phyloP scores from a whole-genome alignment of 1,284 basidiomycete genomes.

The Naganishia liquefaciens region DNA sequence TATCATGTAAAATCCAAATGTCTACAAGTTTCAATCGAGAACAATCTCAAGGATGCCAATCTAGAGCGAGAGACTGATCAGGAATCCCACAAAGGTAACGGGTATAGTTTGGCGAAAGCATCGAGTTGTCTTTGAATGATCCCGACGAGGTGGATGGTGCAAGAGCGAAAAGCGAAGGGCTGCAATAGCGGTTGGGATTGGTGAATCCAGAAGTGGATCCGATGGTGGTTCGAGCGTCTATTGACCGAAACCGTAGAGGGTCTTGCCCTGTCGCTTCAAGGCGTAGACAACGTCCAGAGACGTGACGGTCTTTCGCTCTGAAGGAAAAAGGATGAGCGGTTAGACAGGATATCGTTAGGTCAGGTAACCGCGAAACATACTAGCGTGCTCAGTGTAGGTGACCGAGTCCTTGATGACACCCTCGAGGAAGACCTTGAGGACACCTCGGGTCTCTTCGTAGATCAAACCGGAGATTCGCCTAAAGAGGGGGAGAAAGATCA shows the following conservation, averaged over 20 bases:
- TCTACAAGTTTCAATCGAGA: neutral
- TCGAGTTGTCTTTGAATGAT: neutral
- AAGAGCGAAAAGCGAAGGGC: constrained; percentile 28
- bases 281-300: constrained; percentile 81
- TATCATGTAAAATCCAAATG: constrained; percentile 25
- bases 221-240: constrained; percentile 12
- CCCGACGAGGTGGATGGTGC: constrained; percentile 9
- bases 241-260: constrained; percentile 69
- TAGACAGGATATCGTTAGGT: neutral
- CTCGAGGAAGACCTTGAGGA: constrained; percentile 63
- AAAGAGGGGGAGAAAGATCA: neutral
- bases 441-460: constrained; percentile 73
- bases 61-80: constrained; percentile 27
- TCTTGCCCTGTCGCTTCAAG: constrained; percentile 85
- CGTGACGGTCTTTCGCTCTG: constrained; percentile 79
- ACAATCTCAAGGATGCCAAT: constrained; percentile 9
- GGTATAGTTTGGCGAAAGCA: constrained; percentile 3
- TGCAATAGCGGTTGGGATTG: constrained; percentile 7
- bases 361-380: neutral
- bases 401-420: constrained; percentile 82
- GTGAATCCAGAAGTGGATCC: neutral
- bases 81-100: constrained; percentile 14
- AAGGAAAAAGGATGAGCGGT: neutral
- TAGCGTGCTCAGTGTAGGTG: constrained; percentile 90
- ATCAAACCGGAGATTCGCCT: constrained; percentile 49